Base-by-base conservation (phyloP, 2,329 filamentous ascomycete species). In the Chalara sp. region DNA sequence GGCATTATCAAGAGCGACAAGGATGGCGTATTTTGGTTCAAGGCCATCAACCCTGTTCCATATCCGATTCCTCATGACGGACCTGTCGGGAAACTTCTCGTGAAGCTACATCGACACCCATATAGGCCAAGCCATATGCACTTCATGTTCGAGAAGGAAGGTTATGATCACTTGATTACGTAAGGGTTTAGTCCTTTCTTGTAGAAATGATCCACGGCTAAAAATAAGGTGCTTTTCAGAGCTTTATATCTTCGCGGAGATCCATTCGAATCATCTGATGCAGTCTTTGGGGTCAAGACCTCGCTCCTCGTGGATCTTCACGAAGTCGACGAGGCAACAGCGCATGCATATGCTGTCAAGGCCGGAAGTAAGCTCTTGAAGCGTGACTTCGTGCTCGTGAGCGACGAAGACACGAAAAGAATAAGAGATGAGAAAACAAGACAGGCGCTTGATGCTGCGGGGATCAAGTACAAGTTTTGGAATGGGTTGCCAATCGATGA, bases 41-140 rank as follows among this genome's bases (percentile, higher is more conserved):
- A 81, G 61, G 87, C 84, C 0, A 21, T 21, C 21, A 21, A 21
- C 21, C 21, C 21, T 3, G 88, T 93, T 52, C 82, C 84, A 50
- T 95, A 95, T 67, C 84, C 87, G 0, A 91, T 93, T 60, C 87
- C 88, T 2, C 76, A 87, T 59, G 88, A 93, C 66, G 87, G 86
- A n/a, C 89, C 89, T 0, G 88, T 95, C 1, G 89, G 87, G 1
- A 80, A 80, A 68, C 66, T 91, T 59, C 68, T 92, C 58, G 68
- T 71, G 63, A 66, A 69, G 61, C 65, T 91, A 59, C 74, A 76
- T 12, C 72, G 87, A 7, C 87, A 91, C 68, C 81, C 81, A 53
- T 89, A 81, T 70, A 70, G 87, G 45, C 87, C 87, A 1, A 79
- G 81, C 32, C 87, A 92, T 66, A 78, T 91, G 73, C 87, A 91